A percentile compares a stretch with the other conserved stretches of the same genome.
Conservation (phyloP, 768 basidiomycete species). For the Xerocomus potaroensis region DNA sequence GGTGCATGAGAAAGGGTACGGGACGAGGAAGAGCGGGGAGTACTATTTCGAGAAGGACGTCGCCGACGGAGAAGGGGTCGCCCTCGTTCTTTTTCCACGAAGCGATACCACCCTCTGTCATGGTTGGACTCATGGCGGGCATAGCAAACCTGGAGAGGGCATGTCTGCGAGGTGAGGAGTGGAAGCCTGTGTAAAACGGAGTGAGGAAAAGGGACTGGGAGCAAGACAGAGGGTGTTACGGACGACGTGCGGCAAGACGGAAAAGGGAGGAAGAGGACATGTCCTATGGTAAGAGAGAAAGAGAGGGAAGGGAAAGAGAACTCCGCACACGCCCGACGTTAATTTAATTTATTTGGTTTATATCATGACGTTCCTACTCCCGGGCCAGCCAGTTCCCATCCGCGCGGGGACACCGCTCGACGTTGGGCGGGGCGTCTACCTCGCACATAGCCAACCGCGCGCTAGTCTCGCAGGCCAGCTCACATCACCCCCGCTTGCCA, state of each 20-base stretch:
- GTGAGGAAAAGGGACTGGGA: neutral
- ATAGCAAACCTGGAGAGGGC: constrained; percentile 87
- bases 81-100: constrained; percentile 98
- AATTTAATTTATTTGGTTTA: neutral
- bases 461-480: constrained; percentile 71
- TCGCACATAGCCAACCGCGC: constrained; percentile 56
- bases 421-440: constrained; percentile 64
- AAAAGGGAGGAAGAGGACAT: constrained; percentile 67
- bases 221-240: constrained; percentile 19
- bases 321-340: constrained; percentile 20
- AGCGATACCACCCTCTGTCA: constrained; percentile 99
- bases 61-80: constrained; percentile 82
- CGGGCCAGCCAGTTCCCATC: constrained; percentile 71
- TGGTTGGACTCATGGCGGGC: constrained; percentile 99
- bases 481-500: constrained; percentile 49
- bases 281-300: constrained; percentile 33
- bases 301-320: constrained; percentile 24
- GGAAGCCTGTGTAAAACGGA: constrained; percentile 54
- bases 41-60: constrained; percentile 95
- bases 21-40: constrained; percentile 24
- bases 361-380: constrained; percentile 47
- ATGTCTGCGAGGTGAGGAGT: constrained; percentile 71
- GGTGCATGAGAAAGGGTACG: constrained; percentile 7
- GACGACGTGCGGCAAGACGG: constrained; percentile 65
- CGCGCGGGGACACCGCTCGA: constrained; percentile 52